Base-by-base conservation (phyloP, 225 moss, liverwort and hornwort species). In the Neckera pumila region DNA sequence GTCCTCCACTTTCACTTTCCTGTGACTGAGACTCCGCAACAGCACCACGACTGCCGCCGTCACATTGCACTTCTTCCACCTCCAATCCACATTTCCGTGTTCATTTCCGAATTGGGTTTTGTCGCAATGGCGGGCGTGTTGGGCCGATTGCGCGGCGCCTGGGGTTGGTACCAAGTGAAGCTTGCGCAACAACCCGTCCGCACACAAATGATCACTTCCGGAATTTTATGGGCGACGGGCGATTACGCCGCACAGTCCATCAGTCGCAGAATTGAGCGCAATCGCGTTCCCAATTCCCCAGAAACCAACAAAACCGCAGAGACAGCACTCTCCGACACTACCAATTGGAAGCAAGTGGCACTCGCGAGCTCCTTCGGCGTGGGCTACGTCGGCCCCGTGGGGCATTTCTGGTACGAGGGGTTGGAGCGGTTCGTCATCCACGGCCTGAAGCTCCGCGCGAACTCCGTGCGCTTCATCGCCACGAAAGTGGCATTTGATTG, bases 361-460 rank as follows among this genome's bases (percentile, higher is more conserved):
- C 92, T 92, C 43, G 96, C 96, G 43, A 96, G 97, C 81, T 90
- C 95, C 9, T 99, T 99, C 67, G 97, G 98, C 30, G 88, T 95
- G 11, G 94, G 95, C 17, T 99, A 96, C 54, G 96, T 97, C 17
- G 98, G 97, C 8, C 98, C 97, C 42, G 92, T 97, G 84, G 97
- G 97, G 16, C 97, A 99, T 74, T 89, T 91, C 33, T 97, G 97
- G 97, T 98, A 99, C 82, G 96, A 97, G 85, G 92, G 91, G 64
- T 65, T 99, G 70, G 98, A 99, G 84, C 76, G 90, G 60, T 80
- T 96, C 28, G 95, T 94, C n/a, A 91, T 92, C 20, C 91, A 93
- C 43, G 95, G 92, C 79, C 60, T 97, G 85, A 94, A 89, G 87
- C 92, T 99, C 12, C 53, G 87, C 43, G 89, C 87, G 57, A 99